Conservation (phyloP, 345 rosid species). For the Bruguiera gymnorhiza region DNA sequence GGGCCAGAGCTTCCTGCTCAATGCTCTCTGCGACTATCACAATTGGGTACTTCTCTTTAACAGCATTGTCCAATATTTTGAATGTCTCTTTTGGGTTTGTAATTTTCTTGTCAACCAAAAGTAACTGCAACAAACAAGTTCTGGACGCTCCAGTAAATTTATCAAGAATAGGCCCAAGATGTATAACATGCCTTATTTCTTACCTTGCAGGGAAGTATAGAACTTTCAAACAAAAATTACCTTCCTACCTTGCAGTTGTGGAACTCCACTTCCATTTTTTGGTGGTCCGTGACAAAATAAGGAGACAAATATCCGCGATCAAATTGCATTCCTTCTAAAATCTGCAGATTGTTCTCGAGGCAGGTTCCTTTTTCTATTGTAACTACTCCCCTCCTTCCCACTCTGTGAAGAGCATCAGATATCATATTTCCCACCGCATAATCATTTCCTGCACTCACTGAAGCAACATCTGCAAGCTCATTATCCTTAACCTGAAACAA, state of each 20-base stretch:
- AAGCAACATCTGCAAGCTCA: constrained; percentile 85
- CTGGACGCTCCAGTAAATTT: constrained; percentile 26
- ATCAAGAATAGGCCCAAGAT: constrained; percentile 16
- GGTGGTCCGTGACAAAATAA: constrained; percentile 71
- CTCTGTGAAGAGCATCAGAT: constrained; percentile 55
- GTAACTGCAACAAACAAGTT: constrained; percentile 56
- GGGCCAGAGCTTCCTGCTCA: constrained; percentile 79
- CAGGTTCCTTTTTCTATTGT: constrained; percentile 68
- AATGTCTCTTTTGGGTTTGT: constrained; percentile 73
- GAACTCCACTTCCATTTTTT: constrained; percentile 61
- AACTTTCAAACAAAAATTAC: not conserved
- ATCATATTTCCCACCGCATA: constrained; percentile 70
- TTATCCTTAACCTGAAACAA: constrained; percentile 65
- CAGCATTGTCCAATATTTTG: constrained; percentile 79
- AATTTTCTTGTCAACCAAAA: constrained; percentile 84
- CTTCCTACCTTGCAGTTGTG: constrained; percentile 73
- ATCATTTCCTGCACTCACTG: constrained; percentile 89
- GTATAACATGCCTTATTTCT: not conserved
- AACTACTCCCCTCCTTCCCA: constrained; percentile 71
- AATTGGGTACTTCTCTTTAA: constrained; percentile 75
- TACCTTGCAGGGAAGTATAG: too few relatives aligned
- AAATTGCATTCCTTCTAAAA: constrained; percentile 92
- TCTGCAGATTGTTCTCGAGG: constrained; percentile 51
- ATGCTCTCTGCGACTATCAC: constrained; percentile 77
- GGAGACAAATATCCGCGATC: constrained; percentile 83